Evolutionary conservation across 345 rosid species (phyloP), one percentile per base, ranked within the genome.

Genomic region (Erucastrum elatum): DNA sequence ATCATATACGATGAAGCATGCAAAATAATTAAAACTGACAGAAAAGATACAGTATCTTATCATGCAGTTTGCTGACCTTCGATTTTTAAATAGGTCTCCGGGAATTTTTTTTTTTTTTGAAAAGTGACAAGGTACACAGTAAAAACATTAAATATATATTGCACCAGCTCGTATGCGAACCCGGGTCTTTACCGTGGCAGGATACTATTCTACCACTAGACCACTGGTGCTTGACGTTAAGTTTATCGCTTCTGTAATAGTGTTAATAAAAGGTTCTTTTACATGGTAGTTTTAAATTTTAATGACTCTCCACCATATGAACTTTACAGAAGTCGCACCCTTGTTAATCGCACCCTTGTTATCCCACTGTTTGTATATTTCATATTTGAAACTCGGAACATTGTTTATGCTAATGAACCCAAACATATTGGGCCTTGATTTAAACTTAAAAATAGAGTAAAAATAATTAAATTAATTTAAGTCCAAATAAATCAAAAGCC

Each of bases 101-200:
- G 41, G 41, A 35, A 35, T 35, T 35, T 35, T 21, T 21, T 21
- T 21, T 21, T 21, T 21, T 21, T n/a, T n/a, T n/a, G n/a, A n/a
- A 21, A 21, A 21, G 21, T 21, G 21, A 21, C 21, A 21, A 21
- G 21, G 21, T 21, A 21, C 21, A 21, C 21, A 21, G 21, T 21
- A 21, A 21, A 21, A 21, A 21, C 21, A 21, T 21, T 0, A 21
- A 29, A 29, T 3, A 27, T 27, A 29, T 29, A 29, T 7, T 49
- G 55, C 55, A 49, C 55, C 55, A 49, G 55, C 55, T 17, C 17
- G 17, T 2, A 13, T 13, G 13, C 88, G 88, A 90, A 88, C 93
- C 87, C 87, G 85, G 93, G 90, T 86, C 87, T 85, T 85, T 84
- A 85, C 90, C 82, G 86, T 85, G 88, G 89, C 86, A 91, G 86